Base-by-base conservation (phyloP, 805 yeast species). In the Soucietia sequanensis region DNA sequence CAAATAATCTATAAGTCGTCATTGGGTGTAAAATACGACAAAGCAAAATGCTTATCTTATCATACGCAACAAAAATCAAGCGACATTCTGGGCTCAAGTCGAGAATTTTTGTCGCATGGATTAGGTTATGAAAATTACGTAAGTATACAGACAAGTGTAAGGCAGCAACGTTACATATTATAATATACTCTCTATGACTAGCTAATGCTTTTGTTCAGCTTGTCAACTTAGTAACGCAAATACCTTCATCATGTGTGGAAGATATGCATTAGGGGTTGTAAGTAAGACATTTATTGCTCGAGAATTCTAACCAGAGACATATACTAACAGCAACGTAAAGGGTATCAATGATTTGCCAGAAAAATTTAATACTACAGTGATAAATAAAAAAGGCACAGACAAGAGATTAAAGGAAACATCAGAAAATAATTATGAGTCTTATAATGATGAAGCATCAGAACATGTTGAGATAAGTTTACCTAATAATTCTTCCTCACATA, bases 231-330 rank as follows among this genome's bases (percentile, higher is more conserved):
- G n/a, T n/a, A n/a, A n/a, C n/a, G n/a, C n/a, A n/a, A n/a, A n/a
- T n/a, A n/a, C n/a, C n/a, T n/a, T n/a, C n/a, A n/a, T 14, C n/a
- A 79, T 80, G 86, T 80, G 86, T 57, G 86, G 86, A 13, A 53
- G 86, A 32, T 80, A 68, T 46, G 74, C 83, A 2, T 50, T 76
- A 46, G 65, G 71, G 13, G 53, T 69, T 35, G 76, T 65, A 52
- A 10, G 72, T 55, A 33, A 8, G 4, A 13, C 11, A n/a, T 10
- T 22, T 28, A 12, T 27, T 20, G n/a, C 5, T 23, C 3, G 20
- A 18, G 6, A 33, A 17, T 17, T 14, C 17, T n/a, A n/a, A n/a
- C n/a, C n/a, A n/a, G n/a, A 14, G 20, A 9, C 13, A 6, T 26
- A 15, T 13, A 22, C 12, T 11, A 9, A 11, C 24, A 36, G 34